These are phyloP conservation scores for Colletotrichum scovillei DNA, from an alignment of 2,329 filamentous ascomycete genomes.

Conservation along the genomic window DNA sequence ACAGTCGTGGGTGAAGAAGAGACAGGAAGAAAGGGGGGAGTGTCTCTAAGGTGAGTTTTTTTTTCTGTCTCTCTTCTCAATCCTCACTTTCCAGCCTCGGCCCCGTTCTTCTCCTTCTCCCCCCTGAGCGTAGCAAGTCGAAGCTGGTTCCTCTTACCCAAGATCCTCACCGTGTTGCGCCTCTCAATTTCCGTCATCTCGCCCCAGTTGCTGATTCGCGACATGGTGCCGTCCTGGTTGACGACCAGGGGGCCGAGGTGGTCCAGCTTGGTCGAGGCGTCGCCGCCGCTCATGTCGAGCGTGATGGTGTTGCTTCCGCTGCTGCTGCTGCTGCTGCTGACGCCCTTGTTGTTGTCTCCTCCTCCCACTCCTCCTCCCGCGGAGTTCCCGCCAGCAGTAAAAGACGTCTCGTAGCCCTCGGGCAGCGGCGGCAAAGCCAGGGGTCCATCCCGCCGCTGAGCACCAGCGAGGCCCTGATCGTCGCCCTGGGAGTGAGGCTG, in stretches of 20 bases:
- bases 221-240: slow-evolving; percentile 77
- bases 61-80: slow-evolving; percentile 15
- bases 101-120: background rate
- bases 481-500: slow-evolving; percentile 13
- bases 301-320: slow-evolving; percentile 34
- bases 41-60: background rate
- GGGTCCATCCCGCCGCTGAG: background rate
- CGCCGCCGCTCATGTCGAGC: slow-evolving; percentile 47
- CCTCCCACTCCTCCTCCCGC: background rate
- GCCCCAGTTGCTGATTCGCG: slow-evolving; percentile 78
- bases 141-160: slow-evolving; percentile 76
- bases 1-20: background rate
- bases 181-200: slow-evolving; percentile 77
- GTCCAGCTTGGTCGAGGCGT: slow-evolving; percentile 67
- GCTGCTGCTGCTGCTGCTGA: background rate
- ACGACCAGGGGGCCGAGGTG: slow-evolving; percentile 80
- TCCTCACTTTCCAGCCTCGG: slow-evolving; percentile 41
- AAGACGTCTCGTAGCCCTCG: slow-evolving; percentile 1
- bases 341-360: background rate
- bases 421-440: slow-evolving; percentile 35
- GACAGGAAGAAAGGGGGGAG: background rate
- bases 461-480: background rate
- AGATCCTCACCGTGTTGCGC: slow-evolving; percentile 72
- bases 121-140: slow-evolving; percentile 63
- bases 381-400: background rate